Base-by-base conservation (phyloP, 2,329 filamentous ascomycete genomes). In the Cryphonectria naterciae region DNA sequence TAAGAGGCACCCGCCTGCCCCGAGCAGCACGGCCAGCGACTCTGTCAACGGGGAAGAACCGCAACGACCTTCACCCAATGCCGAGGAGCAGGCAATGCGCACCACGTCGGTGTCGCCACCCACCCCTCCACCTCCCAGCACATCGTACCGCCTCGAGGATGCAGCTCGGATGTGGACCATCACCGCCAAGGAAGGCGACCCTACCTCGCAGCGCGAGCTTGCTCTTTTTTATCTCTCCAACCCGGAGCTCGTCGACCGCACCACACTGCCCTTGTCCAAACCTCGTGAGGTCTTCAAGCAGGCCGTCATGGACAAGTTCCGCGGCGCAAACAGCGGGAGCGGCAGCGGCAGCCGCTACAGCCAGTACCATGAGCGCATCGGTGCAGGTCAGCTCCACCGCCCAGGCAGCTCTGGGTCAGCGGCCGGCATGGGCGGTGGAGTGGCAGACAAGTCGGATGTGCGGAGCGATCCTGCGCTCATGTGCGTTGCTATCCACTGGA, bases 401-500 rank as follows among this genome's bases (percentile, higher is more conserved):
- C 70, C 67, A 10, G 75, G 74, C 10, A 74, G 60, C 19, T 75
- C 72, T 10, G 70, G 68, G 28, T 71, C 71, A 8, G 75, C 69
- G 43, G 72, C 77, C 7, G 79, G 78, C 32, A 74, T 74, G 72
- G 74, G 74, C 58, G 54, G 74, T 43, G 77, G 74, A 25, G 41
- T 35, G n/a, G 28, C 43, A 25, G 77, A 77, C 4, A 76, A 74
- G 41, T 69, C 75, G 1, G 82, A 88, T 71, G 85, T 88, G 49
- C 80, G 93, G 75, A 94, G 91, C 72, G 94, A 98, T 79, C 93
- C 93, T 1, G 92, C 92, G 68, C 90, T 94, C 58, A 96, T 98
- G 93, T 98, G 95, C 77, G 89, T 97, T 70, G 95, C 95, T 13
- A 91, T 97, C 81, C 95, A 98, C 84, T 98, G 95, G 95, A 98